Percentiles rank a stretch among this genome's conserved stretches.
Evolutionary conservation across 169 alveolate species (phyloP).

Genomic region (Toxoplasma gondii): DNA sequence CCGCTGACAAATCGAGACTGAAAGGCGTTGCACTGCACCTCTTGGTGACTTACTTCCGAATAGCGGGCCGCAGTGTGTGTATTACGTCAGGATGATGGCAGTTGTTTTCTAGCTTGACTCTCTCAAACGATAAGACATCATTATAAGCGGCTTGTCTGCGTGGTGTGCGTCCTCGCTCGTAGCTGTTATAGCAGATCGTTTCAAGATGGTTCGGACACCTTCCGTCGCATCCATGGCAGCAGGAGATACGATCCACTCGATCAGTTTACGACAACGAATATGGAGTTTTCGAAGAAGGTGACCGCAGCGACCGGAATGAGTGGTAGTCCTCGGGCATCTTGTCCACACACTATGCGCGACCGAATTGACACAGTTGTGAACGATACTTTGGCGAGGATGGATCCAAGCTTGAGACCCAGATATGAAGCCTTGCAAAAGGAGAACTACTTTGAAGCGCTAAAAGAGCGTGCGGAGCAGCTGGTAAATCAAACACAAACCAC

Average conservation of each 20-base stretch:
- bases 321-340: background rate
- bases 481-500: background rate
- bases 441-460: background rate
- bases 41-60: no score
- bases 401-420: conserved; percentile 18
- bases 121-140: no score
- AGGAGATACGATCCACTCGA: background rate
- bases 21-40: no score
- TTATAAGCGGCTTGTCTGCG: no score
- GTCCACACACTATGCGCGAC: background rate
- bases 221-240: conserved; percentile 34
- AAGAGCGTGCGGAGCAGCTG: conserved; percentile 42
- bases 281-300: conserved; percentile 1
- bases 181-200: background rate
- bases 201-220: background rate
- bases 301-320: background rate
- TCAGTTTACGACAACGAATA: conserved; percentile 11
- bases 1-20: background rate
- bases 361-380: background rate
- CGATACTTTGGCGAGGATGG: background rate
- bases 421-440: background rate
- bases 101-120: no score
- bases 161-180: no score
- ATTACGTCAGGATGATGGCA: no score
- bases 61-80: no score